phyloP scores from a whole-genome alignment of 805 yeast species.

The Candida cerambycidarum region DNA sequence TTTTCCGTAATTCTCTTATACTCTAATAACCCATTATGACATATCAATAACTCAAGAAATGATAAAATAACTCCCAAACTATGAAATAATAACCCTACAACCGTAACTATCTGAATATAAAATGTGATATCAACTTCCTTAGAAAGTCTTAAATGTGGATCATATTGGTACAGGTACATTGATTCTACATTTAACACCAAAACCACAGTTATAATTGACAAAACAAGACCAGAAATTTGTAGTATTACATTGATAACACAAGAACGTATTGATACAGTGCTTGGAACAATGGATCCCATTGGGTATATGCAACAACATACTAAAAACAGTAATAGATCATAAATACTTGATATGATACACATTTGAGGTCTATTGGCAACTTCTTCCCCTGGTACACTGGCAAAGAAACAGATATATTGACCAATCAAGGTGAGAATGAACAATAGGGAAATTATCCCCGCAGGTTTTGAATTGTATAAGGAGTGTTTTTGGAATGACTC shows the following conservation, averaged over 20 bases:
- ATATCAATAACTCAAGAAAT: conserved; percentile 13
- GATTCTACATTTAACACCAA: conserved; percentile 20
- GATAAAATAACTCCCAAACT: conserved; percentile 15
- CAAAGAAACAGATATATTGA: conserved; percentile 30
- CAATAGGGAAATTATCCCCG: conserved; percentile 12
- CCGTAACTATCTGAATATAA: conserved; percentile 25
- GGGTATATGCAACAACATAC: conserved; percentile 22
- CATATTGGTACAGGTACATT: conserved; percentile 28
- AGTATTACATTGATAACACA: conserved; percentile 15
- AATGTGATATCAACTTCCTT: conserved; percentile 26
- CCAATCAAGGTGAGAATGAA: conserved; percentile 24
- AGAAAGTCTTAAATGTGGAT: conserved; percentile 7
- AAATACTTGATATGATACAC: conserved; percentile 21
- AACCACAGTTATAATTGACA: conserved; percentile 19
- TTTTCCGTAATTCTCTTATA: conserved; percentile 23
- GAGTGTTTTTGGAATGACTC: conserved; percentile 1
- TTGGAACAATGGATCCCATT: conserved; percentile 17
- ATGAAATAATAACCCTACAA: conserved; percentile 19
- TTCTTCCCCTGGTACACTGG: conserved; percentile 34
- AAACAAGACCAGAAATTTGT: conserved; percentile 20
- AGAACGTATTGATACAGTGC: neutral
- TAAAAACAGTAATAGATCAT: conserved; percentile 18
- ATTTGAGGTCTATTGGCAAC: conserved; percentile 32
- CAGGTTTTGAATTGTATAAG: conserved; percentile 4
- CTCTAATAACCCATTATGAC: conserved; percentile 18